Evolutionary conservation across 2,329 filamentous ascomycete species (phyloP).

Genomic region (Epichloe glyceriae): DNA sequence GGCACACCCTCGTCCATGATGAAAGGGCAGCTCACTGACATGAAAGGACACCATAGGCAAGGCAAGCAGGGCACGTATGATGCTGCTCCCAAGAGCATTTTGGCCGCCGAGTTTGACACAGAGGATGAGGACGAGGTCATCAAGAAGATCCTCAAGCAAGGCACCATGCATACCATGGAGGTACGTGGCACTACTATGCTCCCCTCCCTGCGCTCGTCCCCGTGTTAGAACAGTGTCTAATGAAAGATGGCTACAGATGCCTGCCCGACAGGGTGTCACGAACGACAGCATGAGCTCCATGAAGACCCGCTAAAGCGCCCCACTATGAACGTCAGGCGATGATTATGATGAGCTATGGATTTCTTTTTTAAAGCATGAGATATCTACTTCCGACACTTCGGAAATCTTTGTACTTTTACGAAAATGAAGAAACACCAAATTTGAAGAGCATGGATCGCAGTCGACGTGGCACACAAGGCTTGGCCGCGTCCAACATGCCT

Average conservation of each 20-base stretch:
- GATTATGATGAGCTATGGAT: neutral
- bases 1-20: neutral
- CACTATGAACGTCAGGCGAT: neutral
- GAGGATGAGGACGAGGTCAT: conserved; percentile 68
- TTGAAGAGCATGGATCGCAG: neutral
- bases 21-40: neutral
- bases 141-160: conserved; percentile 66
- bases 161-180: conserved; percentile 49
- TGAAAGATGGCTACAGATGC: conserved; percentile 25
- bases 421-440: neutral
- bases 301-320: conserved; percentile 23
- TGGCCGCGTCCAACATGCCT: neutral
- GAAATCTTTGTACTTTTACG: neutral
- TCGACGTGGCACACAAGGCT: neutral
- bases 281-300: conserved; percentile 38
- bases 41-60: conserved; percentile 42
- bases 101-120: conserved; percentile 84
- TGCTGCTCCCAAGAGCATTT: conserved; percentile 55
- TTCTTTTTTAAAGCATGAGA: neutral
- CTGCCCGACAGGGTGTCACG: conserved; percentile 36
- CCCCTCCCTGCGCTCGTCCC: conserved; percentile 3
- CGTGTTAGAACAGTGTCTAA: neutral
- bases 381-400: neutral
- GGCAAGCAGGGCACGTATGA: conserved; percentile 73
- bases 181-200: conserved; percentile 20